Base-by-base conservation (phyloP, 2,329 filamentous ascomycete species). In the Aspergillus costaricaensis region DNA sequence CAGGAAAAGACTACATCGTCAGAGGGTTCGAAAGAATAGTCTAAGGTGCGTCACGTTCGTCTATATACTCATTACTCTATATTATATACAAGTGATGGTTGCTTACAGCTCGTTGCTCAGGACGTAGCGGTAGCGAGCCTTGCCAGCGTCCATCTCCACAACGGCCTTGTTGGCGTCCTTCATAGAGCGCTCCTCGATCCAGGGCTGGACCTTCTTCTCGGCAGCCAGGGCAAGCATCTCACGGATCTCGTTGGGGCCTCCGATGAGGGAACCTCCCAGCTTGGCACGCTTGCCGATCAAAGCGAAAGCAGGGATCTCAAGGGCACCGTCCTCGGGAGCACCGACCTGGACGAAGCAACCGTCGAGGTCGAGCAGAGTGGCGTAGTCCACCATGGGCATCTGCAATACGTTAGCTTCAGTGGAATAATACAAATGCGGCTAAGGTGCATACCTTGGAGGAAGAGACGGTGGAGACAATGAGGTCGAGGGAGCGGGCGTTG, bases 281-380 rank as follows among this genome's bases (percentile, higher is more conserved):
- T 79, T 82, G 58, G 79, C 62, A 10, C 70, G 66, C 27, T 83
- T 86, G 5, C 66, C 68, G 48, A 90, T 84, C 56, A 91, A 74
- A 0, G 80, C 73, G 65, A 84, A 84, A 5, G 83, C 83, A 55
- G 79, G 81, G 66, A 90, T 82, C 2, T 77, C 73, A 2, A 85
- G 84, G 15, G 70, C 61, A 8, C 73, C 73, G 52, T 83, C 84
- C 62, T 91, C 89, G 2, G 89, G 88, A 0, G 82, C 82, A 58
- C 88, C 88, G 43, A 91, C 80, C 73, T 90, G 86, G 50, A 89
- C 81, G 59, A 90, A 85, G 12, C 78, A 79, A 14, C 88, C 87
- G 41, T 83, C 80, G 7, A 79, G 75, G 47, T 81, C 77, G 39
- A 90, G 78, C 1, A 91, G 80, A 17, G 73, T 63, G 27, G 91